These are phyloP conservation scores for Benincasa hispida DNA, from an alignment of 306 rosid species.

Conservation along the genomic window DNA sequence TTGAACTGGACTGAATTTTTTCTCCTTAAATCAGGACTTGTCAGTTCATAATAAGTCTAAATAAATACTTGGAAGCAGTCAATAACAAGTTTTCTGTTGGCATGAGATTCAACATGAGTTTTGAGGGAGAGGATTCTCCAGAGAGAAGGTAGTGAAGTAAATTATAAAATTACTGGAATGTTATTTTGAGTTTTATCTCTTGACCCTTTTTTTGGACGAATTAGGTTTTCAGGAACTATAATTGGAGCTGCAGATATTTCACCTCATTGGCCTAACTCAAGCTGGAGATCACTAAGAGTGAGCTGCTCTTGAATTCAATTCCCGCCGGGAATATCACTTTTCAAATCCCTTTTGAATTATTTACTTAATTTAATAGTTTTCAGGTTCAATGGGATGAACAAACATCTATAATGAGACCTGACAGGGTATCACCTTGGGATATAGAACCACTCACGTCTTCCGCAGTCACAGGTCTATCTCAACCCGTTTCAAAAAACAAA, in stretches of 20 bases:
- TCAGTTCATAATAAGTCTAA: constrained; percentile 59
- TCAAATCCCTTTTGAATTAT: not conserved
- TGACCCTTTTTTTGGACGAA: constrained; percentile 8
- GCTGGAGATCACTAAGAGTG: constrained; percentile 87
- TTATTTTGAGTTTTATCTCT: constrained; percentile 5
- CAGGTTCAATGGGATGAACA: constrained; percentile 99
- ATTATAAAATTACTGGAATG: not conserved
- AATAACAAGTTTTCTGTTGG: constrained; percentile 48
- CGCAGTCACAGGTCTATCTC: constrained; percentile 22
- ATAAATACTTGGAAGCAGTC: constrained; percentile 56
- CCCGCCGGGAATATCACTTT: not conserved
- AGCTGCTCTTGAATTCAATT: constrained; percentile 1
- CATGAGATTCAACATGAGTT: constrained; percentile 74
- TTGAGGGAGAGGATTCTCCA: constrained; percentile 83
- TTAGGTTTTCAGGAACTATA: constrained; percentile 84
- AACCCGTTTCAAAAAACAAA: constrained; percentile 53
- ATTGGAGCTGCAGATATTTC: constrained; percentile 72
- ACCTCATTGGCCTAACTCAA: constrained; percentile 58
- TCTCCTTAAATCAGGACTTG: constrained; percentile 37
- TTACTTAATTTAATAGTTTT: constrained; percentile 3
- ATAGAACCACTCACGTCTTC: constrained; percentile 42
- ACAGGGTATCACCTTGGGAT: constrained; percentile 91
- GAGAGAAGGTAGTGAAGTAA: constrained; percentile 61
- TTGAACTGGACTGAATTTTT: not conserved
- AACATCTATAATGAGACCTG: constrained; percentile 67